A percentile compares a stretch with the other conserved stretches of the same genome.
Conservation (phyloP, 2,329 filamentous ascomycete species). For the Phialocephala subalpina region DNA sequence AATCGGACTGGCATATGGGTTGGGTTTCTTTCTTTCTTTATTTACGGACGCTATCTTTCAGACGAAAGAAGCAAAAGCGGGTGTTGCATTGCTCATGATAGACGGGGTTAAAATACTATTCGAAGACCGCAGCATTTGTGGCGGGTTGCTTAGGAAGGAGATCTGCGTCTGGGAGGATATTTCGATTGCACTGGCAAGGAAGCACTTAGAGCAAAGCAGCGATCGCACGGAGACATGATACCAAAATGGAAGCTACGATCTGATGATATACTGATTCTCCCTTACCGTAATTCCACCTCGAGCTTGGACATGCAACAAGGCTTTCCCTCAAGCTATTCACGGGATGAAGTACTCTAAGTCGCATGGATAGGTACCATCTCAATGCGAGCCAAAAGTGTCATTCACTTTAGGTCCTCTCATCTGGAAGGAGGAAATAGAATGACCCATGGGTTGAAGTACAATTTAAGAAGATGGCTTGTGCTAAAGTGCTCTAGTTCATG, state of each 20-base stretch:
- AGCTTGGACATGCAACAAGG: background rate
- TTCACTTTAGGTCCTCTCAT: background rate
- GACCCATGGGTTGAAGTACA: background rate
- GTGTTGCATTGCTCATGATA: constrained; percentile 22
- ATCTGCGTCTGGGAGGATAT: constrained; percentile 3
- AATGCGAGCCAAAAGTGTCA: background rate
- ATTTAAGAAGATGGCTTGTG: background rate
- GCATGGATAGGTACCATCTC: background rate
- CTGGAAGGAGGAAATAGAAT: background rate
- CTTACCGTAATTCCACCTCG: background rate
- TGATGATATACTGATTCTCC: background rate
- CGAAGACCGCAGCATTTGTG: background rate
- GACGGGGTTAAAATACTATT: constrained; percentile 6
- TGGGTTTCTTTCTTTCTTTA: constrained; percentile 3
- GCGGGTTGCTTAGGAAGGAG: background rate
- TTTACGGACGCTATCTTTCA: background rate
- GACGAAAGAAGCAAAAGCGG: constrained; percentile 1
- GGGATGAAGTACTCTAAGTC: background rate
- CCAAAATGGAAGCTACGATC: constrained; percentile 5
- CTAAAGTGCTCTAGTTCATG: background rate
- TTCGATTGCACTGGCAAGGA: too few species aligned
- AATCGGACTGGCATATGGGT: background rate
- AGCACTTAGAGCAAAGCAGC: constrained; percentile 15
- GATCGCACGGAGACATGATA: constrained; percentile 4
- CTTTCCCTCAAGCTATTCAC: background rate